A percentile compares a stretch with the other conserved stretches of the same genome.
These are phyloP conservation scores for Chlorencoelia australis DNA, from an alignment of 2,329 filamentous ascomycete species.

Conservation along the genomic window DNA sequence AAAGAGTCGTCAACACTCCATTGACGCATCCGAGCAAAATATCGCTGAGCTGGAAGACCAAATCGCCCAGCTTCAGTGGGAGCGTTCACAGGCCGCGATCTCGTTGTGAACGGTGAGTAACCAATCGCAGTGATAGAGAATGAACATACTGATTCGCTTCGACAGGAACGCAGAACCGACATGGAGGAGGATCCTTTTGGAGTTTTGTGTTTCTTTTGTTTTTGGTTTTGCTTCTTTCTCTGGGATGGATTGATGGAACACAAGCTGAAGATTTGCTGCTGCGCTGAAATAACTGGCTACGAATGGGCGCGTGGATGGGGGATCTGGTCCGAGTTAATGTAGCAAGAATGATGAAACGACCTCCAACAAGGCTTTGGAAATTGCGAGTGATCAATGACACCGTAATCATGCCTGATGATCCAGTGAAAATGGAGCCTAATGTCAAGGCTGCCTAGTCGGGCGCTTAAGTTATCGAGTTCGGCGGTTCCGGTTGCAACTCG, in stretches of 20 bases:
- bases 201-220: conserved; percentile 9
- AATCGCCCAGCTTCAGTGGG: conserved; percentile 35
- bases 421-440: conserved; percentile 10
- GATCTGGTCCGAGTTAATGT: conserved; percentile 13
- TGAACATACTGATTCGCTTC: conserved; percentile 3
- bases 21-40: conserved; percentile 60
- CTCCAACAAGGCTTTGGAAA: conserved; percentile 1
- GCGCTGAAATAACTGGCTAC: conserved; percentile 16
- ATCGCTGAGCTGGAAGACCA: conserved; percentile 56
- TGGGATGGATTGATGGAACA: conserved; percentile 3
- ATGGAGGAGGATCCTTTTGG: no score
- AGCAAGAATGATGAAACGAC: conserved; percentile 23
- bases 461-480: conserved; percentile 13
- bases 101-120: conserved; percentile 4
- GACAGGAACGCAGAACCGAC: no score
- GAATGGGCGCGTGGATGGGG: conserved; percentile 9
- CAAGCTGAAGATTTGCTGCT: background rate
- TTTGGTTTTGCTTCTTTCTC: conserved; percentile 12
- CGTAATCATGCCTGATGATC: conserved; percentile 7
- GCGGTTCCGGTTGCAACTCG: conserved; percentile 8
- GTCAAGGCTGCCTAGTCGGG: conserved; percentile 11
- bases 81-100: conserved; percentile 3
- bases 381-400: conserved; percentile 4
- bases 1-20: conserved; percentile 49
- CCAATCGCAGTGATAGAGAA: conserved; percentile 4